Percentiles rank a stretch among this genome's conserved stretches.
These are phyloP conservation scores for Boletus hoseneyae DNA, from an alignment of 1,284 basidiomycete genomes.

Conservation along the genomic window DNA sequence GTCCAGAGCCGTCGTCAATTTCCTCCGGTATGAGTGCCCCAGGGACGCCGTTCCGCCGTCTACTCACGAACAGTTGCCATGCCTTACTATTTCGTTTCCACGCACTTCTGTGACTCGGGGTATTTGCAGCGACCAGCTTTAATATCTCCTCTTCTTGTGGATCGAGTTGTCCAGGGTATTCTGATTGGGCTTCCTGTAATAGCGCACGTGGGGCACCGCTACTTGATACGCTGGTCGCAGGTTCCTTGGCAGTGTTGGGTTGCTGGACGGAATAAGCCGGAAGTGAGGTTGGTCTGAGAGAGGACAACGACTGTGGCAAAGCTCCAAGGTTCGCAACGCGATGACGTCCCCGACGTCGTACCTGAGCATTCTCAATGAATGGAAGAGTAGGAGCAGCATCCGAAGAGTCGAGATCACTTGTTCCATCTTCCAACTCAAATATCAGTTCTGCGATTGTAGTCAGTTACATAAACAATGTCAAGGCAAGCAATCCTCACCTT, in stretches of 20 bases:
- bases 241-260: slow-evolving; percentile 22
- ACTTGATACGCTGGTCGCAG: slow-evolving; percentile 2
- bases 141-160: slow-evolving; percentile 54
- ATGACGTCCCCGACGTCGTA: slow-evolving; percentile 33
- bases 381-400: slow-evolving; percentile 37
- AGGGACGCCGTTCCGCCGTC: slow-evolving; percentile 37
- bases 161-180: slow-evolving; percentile 33
- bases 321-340: slow-evolving; percentile 34
- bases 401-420: slow-evolving; percentile 31
- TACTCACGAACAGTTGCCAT: slow-evolving; percentile 59
- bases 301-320: slow-evolving; percentile 54
- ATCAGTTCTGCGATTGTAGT: slow-evolving; percentile 49
- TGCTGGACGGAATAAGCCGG: slow-evolving; percentile 56
- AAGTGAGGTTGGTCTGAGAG: slow-evolving; percentile 64
- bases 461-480: slow-evolving; percentile 5
- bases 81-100: slow-evolving; percentile 64
- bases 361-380: slow-evolving; percentile 42
- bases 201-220: background rate
- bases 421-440: slow-evolving; percentile 61
- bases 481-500: slow-evolving; percentile 34
- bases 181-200: slow-evolving; percentile 6
- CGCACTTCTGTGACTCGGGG: slow-evolving; percentile 64
- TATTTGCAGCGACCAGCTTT: slow-evolving; percentile 61
- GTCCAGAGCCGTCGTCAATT: slow-evolving; percentile 34
- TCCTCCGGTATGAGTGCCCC: slow-evolving; percentile 47